A percentile compares a stretch with the other conserved stretches of the same genome.
Evolutionary conservation across 495 filamentous ascomycete species (phyloP).

Genomic region (Tuber microsphaerosporum): DNA sequence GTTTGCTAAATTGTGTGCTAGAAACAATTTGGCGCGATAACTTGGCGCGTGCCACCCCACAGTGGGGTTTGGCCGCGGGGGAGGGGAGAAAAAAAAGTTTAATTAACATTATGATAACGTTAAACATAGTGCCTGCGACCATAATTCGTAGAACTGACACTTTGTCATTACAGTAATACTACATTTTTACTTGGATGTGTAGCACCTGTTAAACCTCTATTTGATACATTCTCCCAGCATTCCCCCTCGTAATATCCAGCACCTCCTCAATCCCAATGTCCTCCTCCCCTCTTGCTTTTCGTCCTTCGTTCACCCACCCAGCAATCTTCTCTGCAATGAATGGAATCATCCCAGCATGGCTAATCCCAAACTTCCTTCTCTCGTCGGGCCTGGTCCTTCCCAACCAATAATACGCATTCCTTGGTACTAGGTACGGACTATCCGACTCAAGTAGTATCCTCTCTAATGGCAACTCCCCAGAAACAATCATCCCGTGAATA

Average conservation of each 20-base stretch:
- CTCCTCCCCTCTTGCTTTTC: slow-evolving; percentile 10
- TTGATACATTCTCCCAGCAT: slow-evolving; percentile 34
- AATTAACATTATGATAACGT: not conserved
- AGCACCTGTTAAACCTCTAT: slow-evolving; percentile 20
- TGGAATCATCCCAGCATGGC: slow-evolving; percentile 37
- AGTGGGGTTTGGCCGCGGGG: not conserved
- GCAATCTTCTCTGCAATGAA: slow-evolving; percentile 29
- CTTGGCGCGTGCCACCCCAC: not conserved
- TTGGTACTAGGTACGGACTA: slow-evolving; percentile 34
- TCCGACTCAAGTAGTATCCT: slow-evolving; percentile 35
- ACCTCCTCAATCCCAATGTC: slow-evolving; percentile 22
- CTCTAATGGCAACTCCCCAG: slow-evolving; percentile 25
- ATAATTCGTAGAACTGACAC: too few relatives aligned
- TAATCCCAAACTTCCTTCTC: slow-evolving; percentile 16
- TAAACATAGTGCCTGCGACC: too few relatives aligned
- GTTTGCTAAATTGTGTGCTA: not conserved
- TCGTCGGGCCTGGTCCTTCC: not conserved
- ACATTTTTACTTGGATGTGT: not conserved
- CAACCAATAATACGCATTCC: slow-evolving; percentile 22
- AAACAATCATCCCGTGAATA: slow-evolving; percentile 11
- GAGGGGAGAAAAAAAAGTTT: not conserved
- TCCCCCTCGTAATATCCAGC: slow-evolving; percentile 31
- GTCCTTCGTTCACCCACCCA: slow-evolving; percentile 22
- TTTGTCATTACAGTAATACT: not conserved
- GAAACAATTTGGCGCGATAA: not conserved